Conservation (phyloP, 345 rosid genomes). For the Aquilaria sinensis region DNA sequence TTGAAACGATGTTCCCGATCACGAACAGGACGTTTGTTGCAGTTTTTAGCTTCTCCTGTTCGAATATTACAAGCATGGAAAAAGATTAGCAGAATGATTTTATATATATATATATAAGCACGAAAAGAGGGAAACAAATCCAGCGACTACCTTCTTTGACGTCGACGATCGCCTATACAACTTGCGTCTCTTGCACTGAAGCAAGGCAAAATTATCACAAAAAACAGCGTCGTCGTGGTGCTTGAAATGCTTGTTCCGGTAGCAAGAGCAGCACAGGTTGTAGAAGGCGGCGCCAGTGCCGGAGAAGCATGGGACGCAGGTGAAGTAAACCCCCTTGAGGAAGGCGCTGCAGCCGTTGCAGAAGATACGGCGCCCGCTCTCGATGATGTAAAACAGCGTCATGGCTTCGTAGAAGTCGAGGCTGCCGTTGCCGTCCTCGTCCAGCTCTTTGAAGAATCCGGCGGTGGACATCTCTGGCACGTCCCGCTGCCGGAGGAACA, state of each 20-base stretch:
- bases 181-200: not conserved
- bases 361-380: not conserved
- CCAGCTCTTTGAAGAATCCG: constrained; percentile 2
- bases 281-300: not conserved
- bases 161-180: too few relatives aligned
- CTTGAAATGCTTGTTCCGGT: not conserved
- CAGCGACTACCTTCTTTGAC: too few relatives aligned
- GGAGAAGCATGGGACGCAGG: not conserved
- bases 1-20: too few relatives aligned
- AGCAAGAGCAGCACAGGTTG: not conserved
- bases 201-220: not conserved
- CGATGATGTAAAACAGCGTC: constrained; percentile 1
- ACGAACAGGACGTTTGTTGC: too few relatives aligned
- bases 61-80: too few relatives aligned
- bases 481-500: not conserved
- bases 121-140: too few relatives aligned
- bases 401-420: not conserved
- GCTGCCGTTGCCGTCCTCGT: not conserved
- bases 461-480: not conserved
- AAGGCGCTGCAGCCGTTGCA: not conserved
- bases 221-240: not conserved
- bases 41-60: too few relatives aligned
- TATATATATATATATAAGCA: too few relatives aligned
- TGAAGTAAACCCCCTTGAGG: constrained; percentile 3
- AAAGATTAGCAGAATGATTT: too few relatives aligned